Evolutionary conservation across 2,329 filamentous ascomycete genomes (phyloP).

Genomic region (Rhynchosporium agropyri): DNA sequence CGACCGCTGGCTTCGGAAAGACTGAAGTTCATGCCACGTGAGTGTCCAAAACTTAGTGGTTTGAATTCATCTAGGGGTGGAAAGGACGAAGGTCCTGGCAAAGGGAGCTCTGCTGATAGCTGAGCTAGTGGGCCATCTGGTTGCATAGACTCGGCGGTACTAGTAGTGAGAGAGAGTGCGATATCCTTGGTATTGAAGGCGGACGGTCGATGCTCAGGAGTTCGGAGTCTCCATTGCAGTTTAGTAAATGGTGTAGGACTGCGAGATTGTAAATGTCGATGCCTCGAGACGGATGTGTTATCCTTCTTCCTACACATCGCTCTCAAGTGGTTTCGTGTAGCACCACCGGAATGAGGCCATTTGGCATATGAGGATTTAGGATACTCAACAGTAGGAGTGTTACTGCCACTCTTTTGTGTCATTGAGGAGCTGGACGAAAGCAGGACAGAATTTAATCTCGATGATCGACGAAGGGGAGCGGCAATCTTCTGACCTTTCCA

Average conservation of each 20-base stretch:
- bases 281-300: conserved; percentile 47
- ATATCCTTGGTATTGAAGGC: conserved; percentile 64
- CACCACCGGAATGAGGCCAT: conserved; percentile 66
- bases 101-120: conserved; percentile 49
- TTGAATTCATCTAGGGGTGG: conserved; percentile 22
- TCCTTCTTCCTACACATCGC: conserved; percentile 63
- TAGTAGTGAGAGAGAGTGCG: conserved; percentile 62
- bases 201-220: conserved; percentile 48
- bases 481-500: conserved; percentile 62
- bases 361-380: conserved; percentile 52
- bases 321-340: conserved; percentile 63
- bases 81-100: conserved; percentile 16
- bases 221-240: conserved; percentile 53
- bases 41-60: conserved; percentile 24
- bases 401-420: conserved; percentile 54
- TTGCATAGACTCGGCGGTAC: conserved; percentile 67
- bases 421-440: conserved; percentile 25
- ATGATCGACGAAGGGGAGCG: conserved; percentile 21
- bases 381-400: conserved; percentile 55
- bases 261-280: conserved; percentile 51
- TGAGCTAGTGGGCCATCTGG: conserved; percentile 62
- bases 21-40: conserved; percentile 18
- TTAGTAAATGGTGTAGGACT: conserved; percentile 60
- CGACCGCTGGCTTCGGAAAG: conserved; percentile 22
- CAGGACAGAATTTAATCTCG: conserved; percentile 15